Evolutionary conservation across 2,329 filamentous ascomycete genomes (phyloP), one percentile per base, ranked within the genome.

Genomic region (Cytospora mali): DNA sequence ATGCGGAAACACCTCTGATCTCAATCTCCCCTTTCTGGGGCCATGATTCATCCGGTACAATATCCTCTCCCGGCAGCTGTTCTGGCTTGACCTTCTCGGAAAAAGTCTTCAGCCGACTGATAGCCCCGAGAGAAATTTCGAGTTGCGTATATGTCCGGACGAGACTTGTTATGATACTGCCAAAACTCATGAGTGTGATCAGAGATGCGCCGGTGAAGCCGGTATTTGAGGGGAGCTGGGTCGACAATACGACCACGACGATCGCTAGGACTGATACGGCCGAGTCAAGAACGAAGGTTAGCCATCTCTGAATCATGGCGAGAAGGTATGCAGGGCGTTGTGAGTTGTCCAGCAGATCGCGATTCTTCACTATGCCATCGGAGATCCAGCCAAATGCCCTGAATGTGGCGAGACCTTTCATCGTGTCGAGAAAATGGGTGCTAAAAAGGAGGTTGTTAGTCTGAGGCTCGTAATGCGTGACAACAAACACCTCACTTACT

Each of bases 281-380:
- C 4, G 84, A 65, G 55, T 82, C 76, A 2, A 88, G 72, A 0
- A 79, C 77, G 0, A 87, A 74, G 0, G 70, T 76, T 0, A 88
- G 76, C 84, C 85, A 88, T 48, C 80, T 78, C 69, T 88, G 85
- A 31, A 87, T 80, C 68, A 81, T 81, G 50, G 77, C 79, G 1
- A 88, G 75, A 0, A 86, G 76, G 67, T 88, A 88, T 3, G 80
- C 81, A 1, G 86, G 85, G 9, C 79, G 72, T 63, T 88, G 85
- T 0, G 83, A 86, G 2, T 71, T 75, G 66, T 87, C 79, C 2
- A 88, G 72, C 0, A 87, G 75, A 1, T 67, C 58, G 27, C 78
- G 72, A 63, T 83, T 86, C 52, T 75, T 74, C 2, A 75, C 68
- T 16, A 80, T 72, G 62, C 79, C 75, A 2, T 73, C 69, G 0